Evolutionary conservation across 2,329 filamentous ascomycete species (phyloP).

Genomic region (Fusarium sp.): DNA sequence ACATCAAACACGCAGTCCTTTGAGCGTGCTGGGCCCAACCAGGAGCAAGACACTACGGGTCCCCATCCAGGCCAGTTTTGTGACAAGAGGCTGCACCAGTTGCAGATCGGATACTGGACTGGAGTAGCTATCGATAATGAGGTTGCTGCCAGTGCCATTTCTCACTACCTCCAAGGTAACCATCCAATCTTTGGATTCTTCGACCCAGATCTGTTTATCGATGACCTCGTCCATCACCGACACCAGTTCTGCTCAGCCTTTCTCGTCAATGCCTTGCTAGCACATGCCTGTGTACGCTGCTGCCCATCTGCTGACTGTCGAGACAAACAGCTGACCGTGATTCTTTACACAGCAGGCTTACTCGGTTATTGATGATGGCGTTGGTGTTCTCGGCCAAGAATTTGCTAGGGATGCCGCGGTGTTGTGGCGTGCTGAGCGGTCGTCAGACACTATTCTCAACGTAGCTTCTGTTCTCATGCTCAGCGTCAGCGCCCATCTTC

Average conservation of each 20-base stretch:
- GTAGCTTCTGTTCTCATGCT: constrained; percentile 31
- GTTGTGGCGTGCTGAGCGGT: constrained; percentile 31
- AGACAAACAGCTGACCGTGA: not conserved
- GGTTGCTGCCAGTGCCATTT: constrained; percentile 46
- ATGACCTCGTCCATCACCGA: constrained; percentile 42
- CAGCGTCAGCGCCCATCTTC: constrained; percentile 12
- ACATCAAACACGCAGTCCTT: not conserved
- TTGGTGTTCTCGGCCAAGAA: constrained; percentile 6
- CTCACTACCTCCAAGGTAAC: constrained; percentile 47
- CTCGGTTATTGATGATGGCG: constrained; percentile 12
- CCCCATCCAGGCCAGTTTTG: constrained; percentile 4
- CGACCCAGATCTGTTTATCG: constrained; percentile 47
- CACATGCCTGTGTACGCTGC: constrained; percentile 45
- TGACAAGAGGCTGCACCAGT: constrained; percentile 10
- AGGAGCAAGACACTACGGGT: not conserved
- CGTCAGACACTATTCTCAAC: constrained; percentile 20
- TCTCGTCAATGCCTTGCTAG: constrained; percentile 48
- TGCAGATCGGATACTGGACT: constrained; percentile 47
- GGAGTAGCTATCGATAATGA: constrained; percentile 43
- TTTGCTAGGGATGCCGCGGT: constrained; percentile 21
- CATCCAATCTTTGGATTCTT: constrained; percentile 50
- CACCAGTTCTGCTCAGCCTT: constrained; percentile 46
- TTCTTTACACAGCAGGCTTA: constrained; percentile 21
- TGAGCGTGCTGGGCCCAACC: not conserved
- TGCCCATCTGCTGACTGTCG: not conserved